phyloP scores from a whole-genome alignment of 1,139 yeast genomes.

The Yamadazyma taylorii region DNA sequence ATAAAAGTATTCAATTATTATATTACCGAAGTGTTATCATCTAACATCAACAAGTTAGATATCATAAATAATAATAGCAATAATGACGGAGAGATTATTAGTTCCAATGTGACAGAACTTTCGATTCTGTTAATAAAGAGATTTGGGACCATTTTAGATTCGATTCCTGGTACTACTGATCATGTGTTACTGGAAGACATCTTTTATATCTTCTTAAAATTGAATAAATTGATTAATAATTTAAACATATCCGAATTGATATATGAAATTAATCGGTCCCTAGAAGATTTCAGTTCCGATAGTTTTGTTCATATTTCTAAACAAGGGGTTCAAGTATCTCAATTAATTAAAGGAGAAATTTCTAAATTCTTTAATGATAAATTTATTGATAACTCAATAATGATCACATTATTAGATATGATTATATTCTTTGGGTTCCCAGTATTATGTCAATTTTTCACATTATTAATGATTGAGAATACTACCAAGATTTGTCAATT shows the following conservation, averaged over 20 bases:
- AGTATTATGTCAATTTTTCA: constrained; percentile 31
- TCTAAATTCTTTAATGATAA: constrained; percentile 24
- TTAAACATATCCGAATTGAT: constrained; percentile 37
- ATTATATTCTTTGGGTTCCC: constrained; percentile 44
- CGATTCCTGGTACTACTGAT: neutral
- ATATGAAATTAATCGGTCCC: constrained; percentile 36
- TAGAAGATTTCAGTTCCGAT: constrained; percentile 34
- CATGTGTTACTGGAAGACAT: constrained; percentile 29
- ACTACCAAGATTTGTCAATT: constrained; percentile 20
- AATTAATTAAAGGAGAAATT: constrained; percentile 25
- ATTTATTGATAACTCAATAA: constrained; percentile 12
- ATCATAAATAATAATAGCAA: constrained; percentile 19
- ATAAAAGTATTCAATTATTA: constrained; percentile 37
- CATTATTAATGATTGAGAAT: constrained; percentile 23
- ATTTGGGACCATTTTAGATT: constrained; percentile 21
- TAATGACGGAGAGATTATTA: constrained; percentile 4
- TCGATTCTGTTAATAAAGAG: constrained; percentile 10
- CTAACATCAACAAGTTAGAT: constrained; percentile 12
- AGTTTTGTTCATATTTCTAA: constrained; percentile 35
- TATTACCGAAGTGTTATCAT: constrained; percentile 23
- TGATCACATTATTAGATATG: constrained; percentile 31
- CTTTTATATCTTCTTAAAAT: constrained; percentile 35
- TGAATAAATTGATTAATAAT: constrained; percentile 29
- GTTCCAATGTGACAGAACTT: constrained; percentile 3
- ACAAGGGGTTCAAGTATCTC: constrained; percentile 37